Base-by-base conservation (phyloP, 2,329 filamentous ascomycete genomes). In the Diaporthe sp. region DNA sequence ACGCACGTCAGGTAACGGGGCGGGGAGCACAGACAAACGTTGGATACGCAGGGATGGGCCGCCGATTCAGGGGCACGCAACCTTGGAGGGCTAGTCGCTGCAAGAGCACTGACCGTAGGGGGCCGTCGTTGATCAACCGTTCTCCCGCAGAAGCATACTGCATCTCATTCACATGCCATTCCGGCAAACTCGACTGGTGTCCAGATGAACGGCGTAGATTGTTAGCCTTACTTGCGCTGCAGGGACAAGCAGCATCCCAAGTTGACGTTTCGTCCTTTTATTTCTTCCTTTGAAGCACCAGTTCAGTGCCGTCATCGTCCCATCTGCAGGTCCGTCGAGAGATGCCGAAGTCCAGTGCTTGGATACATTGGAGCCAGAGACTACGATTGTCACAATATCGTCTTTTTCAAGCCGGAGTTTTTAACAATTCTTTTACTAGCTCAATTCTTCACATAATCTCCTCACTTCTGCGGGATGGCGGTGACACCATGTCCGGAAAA, bases 401-500 rank as follows among this genome's bases (percentile, higher is more conserved):
- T 5, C 28, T 39, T 53, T 1, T 4, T 51, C 10, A 15, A 15
- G 13, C 28, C 12, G 46, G n/a, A 25, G 9, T n/a, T n/a, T 6
- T 28, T 37, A 4, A 9, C 6, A 46, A 15, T 34, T 44, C 25
- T 13, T 28, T 7, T 31, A 5, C 12, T 13, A n/a, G 12, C 37
- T 39, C 7, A 44, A 22, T 15, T 22, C 10, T 34, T 44, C 19
- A 3, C 28, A 39, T 19, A 17, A 2, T 7, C 59, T 25, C 58
- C 59, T 25, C 58, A 28, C 17, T 9, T 17, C 31, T 15, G 51
- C 12, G 25, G 17, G n/a, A 19, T 2, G 46, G 31, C 28, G 8
- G 17, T 44, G 34, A 19, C 13, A 15, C 10, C 8, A 13, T 17
- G 28, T 34, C 19, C 31, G 5, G 69, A 37, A 75, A 90, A 89